Percentiles rank a stretch among this genome's conserved stretches.
Conservation (phyloP, 345 rosid genomes). For the Citrus sp. region DNA sequence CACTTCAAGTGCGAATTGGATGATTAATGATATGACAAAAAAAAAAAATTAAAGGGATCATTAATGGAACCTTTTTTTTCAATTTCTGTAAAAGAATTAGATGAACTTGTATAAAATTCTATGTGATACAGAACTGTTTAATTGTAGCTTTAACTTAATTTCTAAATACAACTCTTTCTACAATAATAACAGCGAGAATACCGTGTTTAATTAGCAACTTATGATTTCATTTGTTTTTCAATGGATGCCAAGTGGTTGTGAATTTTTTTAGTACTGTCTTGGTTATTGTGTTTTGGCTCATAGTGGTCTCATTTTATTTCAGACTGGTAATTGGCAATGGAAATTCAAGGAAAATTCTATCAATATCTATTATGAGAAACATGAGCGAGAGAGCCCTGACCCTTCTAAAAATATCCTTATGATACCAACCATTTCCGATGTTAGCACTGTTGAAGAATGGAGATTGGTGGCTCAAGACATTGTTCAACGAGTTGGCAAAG, state of each 20-base stretch:
- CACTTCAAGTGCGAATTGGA: background rate
- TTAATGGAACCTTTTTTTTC: too few species aligned
- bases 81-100: background rate
- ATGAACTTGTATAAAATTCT: background rate
- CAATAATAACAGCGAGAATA: background rate
- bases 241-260: background rate
- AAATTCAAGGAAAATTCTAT: conserved; percentile 59
- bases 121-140: background rate
- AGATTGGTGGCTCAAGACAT: conserved; percentile 79
- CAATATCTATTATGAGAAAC: conserved; percentile 74
- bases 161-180: background rate
- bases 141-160: background rate
- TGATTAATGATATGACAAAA: background rate
- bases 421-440: conserved; percentile 96
- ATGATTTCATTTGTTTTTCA: background rate
- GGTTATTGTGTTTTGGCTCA: conserved; percentile 1
- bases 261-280: background rate
- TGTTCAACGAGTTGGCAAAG: conserved; percentile 44
- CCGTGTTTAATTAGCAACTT: background rate
- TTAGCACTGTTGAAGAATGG: conserved; percentile 95
- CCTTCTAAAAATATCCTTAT: conserved; percentile 62
- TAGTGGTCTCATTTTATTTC: conserved; percentile 20
- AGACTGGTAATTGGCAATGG: conserved; percentile 73
- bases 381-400: conserved; percentile 42
- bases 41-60: too few species aligned